Evolutionary conservation across 805 yeast species (phyloP).

Genomic region (Yarrowia sp.): DNA sequence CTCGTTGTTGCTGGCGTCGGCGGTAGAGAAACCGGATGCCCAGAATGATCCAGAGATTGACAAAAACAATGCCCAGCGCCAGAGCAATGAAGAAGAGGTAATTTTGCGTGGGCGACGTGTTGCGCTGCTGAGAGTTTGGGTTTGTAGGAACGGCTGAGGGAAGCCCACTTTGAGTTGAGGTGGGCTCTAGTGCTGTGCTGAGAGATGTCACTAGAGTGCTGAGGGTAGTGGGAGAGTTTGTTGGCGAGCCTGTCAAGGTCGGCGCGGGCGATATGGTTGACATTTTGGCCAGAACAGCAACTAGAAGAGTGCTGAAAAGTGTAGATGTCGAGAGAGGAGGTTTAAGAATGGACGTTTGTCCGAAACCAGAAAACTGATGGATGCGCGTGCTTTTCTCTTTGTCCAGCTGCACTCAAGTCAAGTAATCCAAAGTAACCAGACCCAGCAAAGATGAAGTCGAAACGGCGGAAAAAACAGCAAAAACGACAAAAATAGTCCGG

Average conservation of each 20-base stretch:
- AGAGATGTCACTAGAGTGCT: neutral
- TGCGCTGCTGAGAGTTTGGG: conserved; percentile 9
- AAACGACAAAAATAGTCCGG: too few relatives aligned
- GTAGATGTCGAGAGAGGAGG: too few relatives aligned
- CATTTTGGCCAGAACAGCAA: neutral
- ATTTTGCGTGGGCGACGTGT: neutral
- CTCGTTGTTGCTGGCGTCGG: conserved; percentile 32
- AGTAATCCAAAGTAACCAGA: too few relatives aligned
- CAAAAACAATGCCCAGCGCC: conserved; percentile 39
- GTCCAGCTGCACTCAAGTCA: too few relatives aligned
- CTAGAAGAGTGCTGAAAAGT: neutral
- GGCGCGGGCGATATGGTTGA: neutral
- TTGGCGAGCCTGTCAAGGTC: neutral
- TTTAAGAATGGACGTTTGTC: too few relatives aligned
- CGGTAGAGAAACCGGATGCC: conserved; percentile 37
- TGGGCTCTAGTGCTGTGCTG: neutral
- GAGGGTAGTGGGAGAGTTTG: neutral
- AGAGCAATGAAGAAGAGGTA: conserved; percentile 38
- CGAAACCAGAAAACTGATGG: too few relatives aligned
- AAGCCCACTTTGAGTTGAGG: neutral
- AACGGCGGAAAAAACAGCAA: too few relatives aligned
- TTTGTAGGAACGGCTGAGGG: neutral
- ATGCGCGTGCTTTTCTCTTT: too few relatives aligned
- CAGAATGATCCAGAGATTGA: conserved; percentile 38
- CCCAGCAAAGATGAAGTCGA: too few relatives aligned